phyloP scores from a whole-genome alignment of 345 rosid genomes.

The Hypericum androsaemum region DNA sequence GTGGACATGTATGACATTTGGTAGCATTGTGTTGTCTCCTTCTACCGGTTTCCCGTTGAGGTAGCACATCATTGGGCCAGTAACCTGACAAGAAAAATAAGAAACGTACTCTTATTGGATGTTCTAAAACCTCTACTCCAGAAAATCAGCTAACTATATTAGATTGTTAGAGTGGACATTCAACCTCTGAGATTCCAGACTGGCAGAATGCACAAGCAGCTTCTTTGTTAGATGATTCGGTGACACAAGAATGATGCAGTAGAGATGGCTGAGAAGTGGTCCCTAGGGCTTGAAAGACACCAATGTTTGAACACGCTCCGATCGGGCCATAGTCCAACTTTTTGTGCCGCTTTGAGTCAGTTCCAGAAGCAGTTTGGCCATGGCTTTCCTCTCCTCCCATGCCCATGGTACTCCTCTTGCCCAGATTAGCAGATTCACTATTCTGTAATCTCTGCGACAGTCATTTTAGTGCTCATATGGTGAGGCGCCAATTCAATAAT shows the following conservation, averaged over 20 bases:
- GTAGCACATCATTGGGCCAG: constrained; percentile 72
- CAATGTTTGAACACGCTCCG: constrained; percentile 8
- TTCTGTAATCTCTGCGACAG: constrained; percentile 28
- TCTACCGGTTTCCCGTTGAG: constrained; percentile 36
- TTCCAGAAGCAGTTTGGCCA: constrained; percentile 24
- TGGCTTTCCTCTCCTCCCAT: constrained; percentile 18
- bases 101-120: not conserved
- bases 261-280: constrained; percentile 6
- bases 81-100: constrained; percentile 28
- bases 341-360: constrained; percentile 49
- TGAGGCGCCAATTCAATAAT: not conserved
- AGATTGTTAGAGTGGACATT: not conserved
- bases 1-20: constrained; percentile 64
- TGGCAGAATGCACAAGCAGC: constrained; percentile 69
- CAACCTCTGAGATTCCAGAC: constrained; percentile 47
- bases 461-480: not conserved
- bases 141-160: not conserved
- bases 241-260: constrained; percentile 7
- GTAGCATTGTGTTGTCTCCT: constrained; percentile 33
- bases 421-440: constrained; percentile 13
- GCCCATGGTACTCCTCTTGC: constrained; percentile 21
- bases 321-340: constrained; percentile 21
- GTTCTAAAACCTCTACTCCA: not conserved
- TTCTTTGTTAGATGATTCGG: constrained; percentile 12
- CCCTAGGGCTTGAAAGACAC: constrained; percentile 9